Base-by-base conservation (phyloP, 2,329 filamentous ascomycete genomes). In the Phialophora macrospora region DNA sequence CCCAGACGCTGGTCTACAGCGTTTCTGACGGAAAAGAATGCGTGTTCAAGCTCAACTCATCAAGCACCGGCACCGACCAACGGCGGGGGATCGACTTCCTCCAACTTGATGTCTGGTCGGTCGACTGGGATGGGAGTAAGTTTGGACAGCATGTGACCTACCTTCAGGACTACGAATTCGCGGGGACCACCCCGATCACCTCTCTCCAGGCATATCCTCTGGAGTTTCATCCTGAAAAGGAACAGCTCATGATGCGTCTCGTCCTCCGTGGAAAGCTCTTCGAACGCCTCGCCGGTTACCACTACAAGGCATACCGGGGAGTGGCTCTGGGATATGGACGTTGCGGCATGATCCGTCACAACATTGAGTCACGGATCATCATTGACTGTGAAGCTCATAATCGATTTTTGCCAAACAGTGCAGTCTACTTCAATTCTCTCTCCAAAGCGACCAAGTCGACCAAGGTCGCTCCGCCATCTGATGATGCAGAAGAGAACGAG, bases 311-410 rank as follows among this genome's bases (percentile, higher is more conserved):
- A 1, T 85, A 85, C 68, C 77, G 81, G 30, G 83, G 83, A 5
- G 70, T 81, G 17, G 79, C 76, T 2, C 70, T 75, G 4, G 75
- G 76, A 5, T 67, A 73, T 5, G 71, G 69, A 32, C 69, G 69
- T 63, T 72, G 70, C 59, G 69, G 71, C 38, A 77, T 75, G 64
- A 73, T 68, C 60, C 8, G 51, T 38, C 54, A 63, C 38, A 58
- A 73, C 64, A 73, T 84, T 65, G 81, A 81, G 64, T 80, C 81
- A 34, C 77, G 82, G 22, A 79, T 86, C 28, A 79, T 85, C 49
- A 81, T 86, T 54, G 84, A 86, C 66, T 79, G 79, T 0, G 79
- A 82, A 38, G 83, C 82, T 44, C 85, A 77, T 72, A 80, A 79
- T 48, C 74, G 72, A 1, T 84, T 83, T 73, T 79, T 83, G 44